Evolutionary conservation across 2,329 filamentous ascomycete genomes (phyloP), one percentile per base, ranked within the genome.

Genomic region (Ceratocystis diversiconidia): DNA sequence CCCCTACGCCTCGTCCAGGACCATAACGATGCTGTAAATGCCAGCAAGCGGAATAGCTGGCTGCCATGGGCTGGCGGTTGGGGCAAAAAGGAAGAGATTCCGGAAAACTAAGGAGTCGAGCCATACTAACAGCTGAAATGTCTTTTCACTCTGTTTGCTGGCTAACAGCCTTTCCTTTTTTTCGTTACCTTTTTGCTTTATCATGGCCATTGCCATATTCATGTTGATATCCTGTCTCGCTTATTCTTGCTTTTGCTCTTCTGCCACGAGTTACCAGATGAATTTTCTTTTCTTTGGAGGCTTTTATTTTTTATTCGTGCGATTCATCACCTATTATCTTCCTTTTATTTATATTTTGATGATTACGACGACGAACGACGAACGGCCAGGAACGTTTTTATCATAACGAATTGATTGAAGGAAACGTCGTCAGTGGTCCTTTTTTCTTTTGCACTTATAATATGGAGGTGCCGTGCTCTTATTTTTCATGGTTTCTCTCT

Each of bases 1-100:
- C 92, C 92, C 5, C 78, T 99, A 69, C 82, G 92, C 17, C 80
- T 99, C 36, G 91, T 97, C 60, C 89, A 94, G 75, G 90, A 95
- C 76, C 87, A 87, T 69, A 74, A 76, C 25, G 82, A 83, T 62
- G 73, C 72, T 1, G 75, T 78, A 68, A 74, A 72, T 41, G 73
- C 76, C 64, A 81, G 80, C 71, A 87, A 86, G 77, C 77, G 85
- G 61, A 77, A 79, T 22, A 87, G 83, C 73, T 87, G 85, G 85
- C 80, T 86, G 66, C 83, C 83, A 12, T 86, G 84, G 83, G 77
- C 79, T 30, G 73, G 72, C 32, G 75, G 74, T 72, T 79, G 77
- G 72, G 73, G 71, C 30, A 80, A 79, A 75, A 82, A 82, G 74
- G 80, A 83, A 62, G 80, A 81, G 8, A 17, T 41, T 25, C 48